Conservation (phyloP, 192 early-diverging fungal genomes). For the Lunasporangiospora selenospora region DNA sequence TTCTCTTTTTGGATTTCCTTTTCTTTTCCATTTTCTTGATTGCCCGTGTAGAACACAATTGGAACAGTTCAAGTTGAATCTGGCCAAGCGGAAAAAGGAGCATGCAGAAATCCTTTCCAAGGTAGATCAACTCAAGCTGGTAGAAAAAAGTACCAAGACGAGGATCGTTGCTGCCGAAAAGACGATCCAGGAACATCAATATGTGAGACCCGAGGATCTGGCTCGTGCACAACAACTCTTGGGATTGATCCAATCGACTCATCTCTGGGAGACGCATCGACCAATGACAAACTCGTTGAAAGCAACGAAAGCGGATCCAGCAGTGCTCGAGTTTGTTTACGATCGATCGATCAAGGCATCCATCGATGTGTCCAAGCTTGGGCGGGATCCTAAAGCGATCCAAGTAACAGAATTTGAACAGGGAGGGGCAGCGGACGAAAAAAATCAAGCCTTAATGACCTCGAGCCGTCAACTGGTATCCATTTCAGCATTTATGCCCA, state of each 20-base stretch:
- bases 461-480: slow-evolving; percentile 6
- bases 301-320: background rate
- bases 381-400: slow-evolving; percentile 21
- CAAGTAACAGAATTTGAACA: slow-evolving; percentile 14
- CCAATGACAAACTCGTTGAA: background rate
- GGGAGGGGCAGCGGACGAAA: too few relatives aligned
- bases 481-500: slow-evolving; percentile 17
- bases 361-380: slow-evolving; percentile 24
- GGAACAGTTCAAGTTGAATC: slow-evolving; percentile 21
- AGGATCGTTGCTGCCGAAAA: slow-evolving; percentile 18
- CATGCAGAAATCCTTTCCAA: slow-evolving; percentile 15
- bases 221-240: slow-evolving; percentile 10
- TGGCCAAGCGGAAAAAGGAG: slow-evolving; percentile 26
- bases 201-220: slow-evolving; percentile 26
- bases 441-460: slow-evolving; percentile 3
- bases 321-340: slow-evolving; percentile 28
- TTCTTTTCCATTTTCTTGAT: background rate
- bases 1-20: too few relatives aligned
- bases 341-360: slow-evolving; percentile 22
- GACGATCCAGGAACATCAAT: slow-evolving; percentile 34
- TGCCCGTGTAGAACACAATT: slow-evolving; percentile 20
- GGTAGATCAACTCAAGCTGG: slow-evolving; percentile 21
- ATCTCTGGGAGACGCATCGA: slow-evolving; percentile 28
- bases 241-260: slow-evolving; percentile 26
- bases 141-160: slow-evolving; percentile 1